phyloP scores from a whole-genome alignment of 495 filamentous ascomycete species.

The Glutinoglossum americanum region DNA sequence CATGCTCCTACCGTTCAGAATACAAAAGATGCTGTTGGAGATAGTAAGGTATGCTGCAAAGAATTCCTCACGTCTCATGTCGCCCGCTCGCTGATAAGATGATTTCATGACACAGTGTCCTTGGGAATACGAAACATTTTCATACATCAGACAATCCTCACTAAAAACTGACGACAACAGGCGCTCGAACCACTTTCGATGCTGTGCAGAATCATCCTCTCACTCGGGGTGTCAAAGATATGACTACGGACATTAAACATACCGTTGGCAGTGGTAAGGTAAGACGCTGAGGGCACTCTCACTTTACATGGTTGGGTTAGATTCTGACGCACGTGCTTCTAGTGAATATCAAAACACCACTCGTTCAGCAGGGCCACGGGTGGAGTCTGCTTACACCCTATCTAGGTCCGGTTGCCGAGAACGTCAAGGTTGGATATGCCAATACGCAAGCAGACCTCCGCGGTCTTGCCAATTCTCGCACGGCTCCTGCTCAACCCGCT shows the following conservation, averaged over 20 bases:
- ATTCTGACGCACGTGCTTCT: not conserved
- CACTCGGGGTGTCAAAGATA: conserved; percentile 12
- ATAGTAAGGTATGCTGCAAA: conserved; percentile 16
- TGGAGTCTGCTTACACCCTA: not conserved
- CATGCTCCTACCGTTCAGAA: not conserved
- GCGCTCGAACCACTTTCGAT: conserved; percentile 19
- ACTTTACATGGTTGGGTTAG: not conserved
- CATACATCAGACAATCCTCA: not conserved
- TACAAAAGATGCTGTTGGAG: conserved; percentile 12
- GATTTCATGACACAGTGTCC: not conserved
- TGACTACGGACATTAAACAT: conserved; percentile 6
- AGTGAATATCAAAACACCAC: not conserved
- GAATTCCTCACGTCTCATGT: conserved; percentile 7
- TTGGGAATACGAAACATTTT: not conserved
- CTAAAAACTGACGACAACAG: conserved; percentile 8
- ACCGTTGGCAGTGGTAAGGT: conserved; percentile 17
- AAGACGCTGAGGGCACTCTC: conserved; percentile 1
- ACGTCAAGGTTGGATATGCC: conserved; percentile 46
- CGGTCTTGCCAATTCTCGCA: conserved; percentile 49
- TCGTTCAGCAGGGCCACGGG: not conserved
- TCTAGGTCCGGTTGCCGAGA: conserved; percentile 58
- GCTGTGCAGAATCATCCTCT: conserved; percentile 17
- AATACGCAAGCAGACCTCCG: conserved; percentile 54
- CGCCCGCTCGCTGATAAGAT: conserved; percentile 8
- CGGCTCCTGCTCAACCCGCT: conserved; percentile 42